Base-by-base conservation (phyloP, 192 early-diverging fungal genomes). In the Gigaspora rosea region DNA sequence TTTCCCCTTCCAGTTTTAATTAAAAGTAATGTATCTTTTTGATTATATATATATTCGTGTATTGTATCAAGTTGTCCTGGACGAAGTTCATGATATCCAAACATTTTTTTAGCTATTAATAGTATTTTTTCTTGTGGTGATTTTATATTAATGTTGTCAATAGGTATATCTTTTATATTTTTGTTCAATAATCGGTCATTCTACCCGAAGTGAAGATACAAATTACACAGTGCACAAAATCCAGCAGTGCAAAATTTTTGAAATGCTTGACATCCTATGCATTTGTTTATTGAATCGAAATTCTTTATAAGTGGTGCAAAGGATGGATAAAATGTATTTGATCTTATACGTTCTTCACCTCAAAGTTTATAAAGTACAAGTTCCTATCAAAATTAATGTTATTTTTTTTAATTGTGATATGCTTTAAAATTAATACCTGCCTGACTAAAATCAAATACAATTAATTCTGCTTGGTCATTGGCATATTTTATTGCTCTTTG, bases 201-300 rank as follows among this genome's bases (percentile, higher is more conserved):
- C 20, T 7, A 48, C 16, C 66, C 48, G 9, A 12, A 1, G 3
- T 2, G 3, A n/a, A 68, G 7, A 68, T 48, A 68, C 6, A 68
- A 68, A 16, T 10, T 13, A 47, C 46, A 48, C 3, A 47, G n/a
- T 11, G 15, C 12, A 67, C 18, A 67, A 16, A 67, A 46, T 47
- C 48, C 20, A 32, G 36, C 6, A 11, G 18, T 15, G 20, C 41
- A 48, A 48, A 11, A 22, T 22, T 68, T 68, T n/a, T 15, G 46
- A 68, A 68, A 68, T 48, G 48, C 66, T 11, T 41, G 16, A 68
- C 48, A 68, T 1, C 8, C 48, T 48, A 22, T 13, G 20, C 10
- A 68, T 47, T 68, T 68, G 2, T 48, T 68, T 18, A 68, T 49
- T 68, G 8, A 10, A 32, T 68, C 66, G 48, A 68, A 68, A 68